These are phyloP conservation scores for Lophiotrema nucula DNA, from an alignment of 495 filamentous ascomycete genomes.

Conservation along the genomic window DNA sequence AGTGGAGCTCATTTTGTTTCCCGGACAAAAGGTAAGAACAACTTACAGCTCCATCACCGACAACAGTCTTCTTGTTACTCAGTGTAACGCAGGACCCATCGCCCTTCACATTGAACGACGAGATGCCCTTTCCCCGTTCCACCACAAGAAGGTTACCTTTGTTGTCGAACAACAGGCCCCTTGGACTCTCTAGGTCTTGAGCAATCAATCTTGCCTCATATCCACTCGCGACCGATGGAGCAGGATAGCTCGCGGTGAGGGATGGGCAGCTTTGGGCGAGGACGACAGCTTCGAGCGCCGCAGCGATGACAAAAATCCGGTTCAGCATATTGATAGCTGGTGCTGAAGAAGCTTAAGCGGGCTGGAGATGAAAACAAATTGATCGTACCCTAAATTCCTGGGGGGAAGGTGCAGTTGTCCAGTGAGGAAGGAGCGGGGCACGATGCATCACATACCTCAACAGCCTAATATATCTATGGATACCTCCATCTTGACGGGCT, in stretches of 20 bases:
- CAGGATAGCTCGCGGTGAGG: slow-evolving; percentile 33
- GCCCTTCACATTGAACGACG: neutral
- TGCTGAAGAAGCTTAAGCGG: neutral
- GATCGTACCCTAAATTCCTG: neutral
- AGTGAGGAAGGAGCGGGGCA: slow-evolving; percentile 14
- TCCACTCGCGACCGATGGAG: slow-evolving; percentile 53
- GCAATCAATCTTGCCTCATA: slow-evolving; percentile 58
- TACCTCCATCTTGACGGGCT: too few relatives aligned
- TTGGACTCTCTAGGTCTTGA: slow-evolving; percentile 29
- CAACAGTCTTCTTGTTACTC: slow-evolving; percentile 36
- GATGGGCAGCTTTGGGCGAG: slow-evolving; percentile 28
- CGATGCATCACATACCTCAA: neutral
- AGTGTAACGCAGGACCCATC: slow-evolving; percentile 25
- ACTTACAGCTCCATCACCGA: slow-evolving; percentile 12
- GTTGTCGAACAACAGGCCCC: slow-evolving; percentile 14
- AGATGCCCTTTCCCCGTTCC: slow-evolving; percentile 10
- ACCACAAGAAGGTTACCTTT: slow-evolving; percentile 21
- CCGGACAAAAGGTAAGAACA: neutral
- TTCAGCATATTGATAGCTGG: slow-evolving; percentile 1
- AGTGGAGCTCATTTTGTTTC: neutral
- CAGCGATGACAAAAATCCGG: slow-evolving; percentile 4
- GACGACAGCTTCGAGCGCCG: slow-evolving; percentile 4
- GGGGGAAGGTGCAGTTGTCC: neutral
- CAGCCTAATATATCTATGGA: too few relatives aligned
- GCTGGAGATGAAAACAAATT: too few relatives aligned